Evolutionary conservation across 495 filamentous ascomycete genomes (phyloP).

Genomic region (Xylaria telfairii): DNA sequence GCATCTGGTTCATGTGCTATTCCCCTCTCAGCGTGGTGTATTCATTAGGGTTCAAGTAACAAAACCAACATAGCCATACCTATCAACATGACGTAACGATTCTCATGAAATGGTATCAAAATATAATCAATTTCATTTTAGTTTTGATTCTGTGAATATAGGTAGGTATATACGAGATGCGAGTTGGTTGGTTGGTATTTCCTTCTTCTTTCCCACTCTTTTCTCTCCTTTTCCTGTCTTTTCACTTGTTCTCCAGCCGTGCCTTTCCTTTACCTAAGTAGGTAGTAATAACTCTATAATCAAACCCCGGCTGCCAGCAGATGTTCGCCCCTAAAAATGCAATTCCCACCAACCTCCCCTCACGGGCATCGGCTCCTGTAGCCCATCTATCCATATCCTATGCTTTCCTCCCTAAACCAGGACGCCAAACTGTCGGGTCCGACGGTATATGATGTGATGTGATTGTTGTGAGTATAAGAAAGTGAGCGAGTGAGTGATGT

Average conservation of each 20-base stretch:
- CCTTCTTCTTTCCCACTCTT: neutral
- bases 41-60: too few species aligned
- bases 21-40: too few species aligned
- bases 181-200: neutral
- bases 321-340: neutral
- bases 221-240: neutral
- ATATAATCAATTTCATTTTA: neutral
- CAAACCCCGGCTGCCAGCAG: neutral
- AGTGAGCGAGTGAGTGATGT: constrained; percentile 9
- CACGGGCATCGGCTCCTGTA: neutral
- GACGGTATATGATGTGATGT: neutral
- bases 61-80: too few species aligned
- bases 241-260: neutral
- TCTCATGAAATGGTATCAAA: neutral
- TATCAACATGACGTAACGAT: neutral
- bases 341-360: neutral
- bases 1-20: too few species aligned
- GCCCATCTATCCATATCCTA: neutral
- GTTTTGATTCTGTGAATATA: neutral
- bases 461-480: neutral
- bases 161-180: constrained; percentile 2
- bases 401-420: neutral
- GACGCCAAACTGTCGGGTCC: constrained; percentile 15
- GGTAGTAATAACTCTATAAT: constrained; percentile 4
- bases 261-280: neutral